These are phyloP conservation scores for Saccharomycopsis capsularis DNA, from an alignment of 805 yeast genomes.

Conservation along the genomic window DNA sequence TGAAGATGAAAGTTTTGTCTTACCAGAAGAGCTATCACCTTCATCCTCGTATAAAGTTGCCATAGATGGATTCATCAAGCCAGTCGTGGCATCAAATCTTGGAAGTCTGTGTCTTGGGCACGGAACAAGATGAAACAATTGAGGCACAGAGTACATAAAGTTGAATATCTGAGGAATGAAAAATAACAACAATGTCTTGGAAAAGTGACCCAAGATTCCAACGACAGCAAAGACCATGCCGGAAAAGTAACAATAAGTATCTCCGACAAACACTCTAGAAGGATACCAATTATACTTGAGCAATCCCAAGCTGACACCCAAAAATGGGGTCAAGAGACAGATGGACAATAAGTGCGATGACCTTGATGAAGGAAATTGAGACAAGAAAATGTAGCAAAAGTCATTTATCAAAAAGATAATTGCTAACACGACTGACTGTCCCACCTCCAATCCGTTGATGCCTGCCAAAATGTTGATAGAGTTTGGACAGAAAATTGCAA, in stretches of 20 bases:
- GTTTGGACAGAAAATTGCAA: constrained; percentile 92
- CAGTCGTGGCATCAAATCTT: constrained; percentile 56
- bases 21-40: neutral
- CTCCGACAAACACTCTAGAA: constrained; percentile 92
- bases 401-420: constrained; percentile 71
- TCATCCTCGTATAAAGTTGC: constrained; percentile 31
- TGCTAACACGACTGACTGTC: constrained; percentile 80
- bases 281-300: constrained; percentile 85
- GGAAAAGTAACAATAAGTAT: constrained; percentile 94
- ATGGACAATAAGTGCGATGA: constrained; percentile 80
- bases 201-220: constrained; percentile 92
- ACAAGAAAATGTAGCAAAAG: constrained; percentile 49
- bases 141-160: constrained; percentile 88
- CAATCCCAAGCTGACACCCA: constrained; percentile 76
- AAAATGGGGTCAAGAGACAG: constrained; percentile 72
- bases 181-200: constrained; percentile 81
- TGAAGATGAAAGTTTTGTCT: neutral
- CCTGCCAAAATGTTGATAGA: constrained; percentile 96
- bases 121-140: constrained; percentile 75
- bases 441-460: constrained; percentile 92
- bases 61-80: constrained; percentile 68
- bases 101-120: constrained; percentile 97
- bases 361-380: constrained; percentile 45
- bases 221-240: constrained; percentile 99
- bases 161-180: constrained; percentile 89